Base-by-base conservation (phyloP, 1,139 yeast genomes). In the Candida tropicalis region DNA sequence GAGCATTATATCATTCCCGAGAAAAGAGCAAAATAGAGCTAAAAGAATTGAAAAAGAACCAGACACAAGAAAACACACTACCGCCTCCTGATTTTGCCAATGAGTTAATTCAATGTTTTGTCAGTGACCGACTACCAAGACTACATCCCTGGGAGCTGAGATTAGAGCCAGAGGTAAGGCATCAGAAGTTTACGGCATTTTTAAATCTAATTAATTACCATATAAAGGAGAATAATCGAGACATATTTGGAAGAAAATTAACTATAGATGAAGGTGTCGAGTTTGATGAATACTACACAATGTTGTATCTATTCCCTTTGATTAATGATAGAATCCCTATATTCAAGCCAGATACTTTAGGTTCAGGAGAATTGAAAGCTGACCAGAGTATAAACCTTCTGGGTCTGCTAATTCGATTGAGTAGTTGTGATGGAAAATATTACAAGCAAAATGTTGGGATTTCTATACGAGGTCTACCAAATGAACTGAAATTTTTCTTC, bases 291-390 rank as follows among this genome's bases (percentile, higher is more conserved):
- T 51, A 57, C 39, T 53, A 41, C 28, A 51, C 62, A 4, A 42
- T 64, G 45, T 45, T 62, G 12, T 65, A 65, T 48, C 42, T 63
- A 12, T 62, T 55, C 38, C 70, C 70, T 1, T 43, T 59, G 7
- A 61, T 65, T 0, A 54, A 55, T 34, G 46, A 45, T 3, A 33
- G 34, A 10, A 15, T 53, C 5, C 43, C 43, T 3, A 54, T 55
- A 35, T 63, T 65, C 36, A 31, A 53, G 12, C 59, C 59, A 0
- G 41, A 48, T 3, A 43, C 59, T 6, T 46, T 63, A 28, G 62
- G 63, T 40, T 61, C 41, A 38, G 66, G 66, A 8, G 63, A 59
- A 41, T 25, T 47, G 7, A 13, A 34, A 22, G 31, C 18, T 11
- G 47, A 42, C 24, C 25, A 35, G 8, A 15, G 5, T 2, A 18